Conservation (phyloP, 768 basidiomycete genomes). For the Dendrothele bispora region DNA sequence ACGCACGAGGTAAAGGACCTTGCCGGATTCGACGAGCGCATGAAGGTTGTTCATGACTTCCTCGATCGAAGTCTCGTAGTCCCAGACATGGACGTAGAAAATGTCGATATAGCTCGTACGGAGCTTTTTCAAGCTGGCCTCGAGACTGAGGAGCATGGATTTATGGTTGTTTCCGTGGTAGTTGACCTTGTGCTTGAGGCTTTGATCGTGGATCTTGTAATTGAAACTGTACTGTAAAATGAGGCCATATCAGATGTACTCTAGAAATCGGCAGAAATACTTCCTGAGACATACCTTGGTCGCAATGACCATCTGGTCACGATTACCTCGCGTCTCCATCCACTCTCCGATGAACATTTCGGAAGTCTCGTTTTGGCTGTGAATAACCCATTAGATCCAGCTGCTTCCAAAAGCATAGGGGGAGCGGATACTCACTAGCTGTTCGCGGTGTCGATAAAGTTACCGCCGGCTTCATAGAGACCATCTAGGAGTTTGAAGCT, state of each 20-base stretch:
- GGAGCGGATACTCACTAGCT: slow-evolving; percentile 27
- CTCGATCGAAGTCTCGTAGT: slow-evolving; percentile 7
- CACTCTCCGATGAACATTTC: slow-evolving; percentile 56
- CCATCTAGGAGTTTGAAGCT: too few relatives aligned
- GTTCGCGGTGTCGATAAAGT: slow-evolving; percentile 49
- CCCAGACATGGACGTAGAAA: slow-evolving; percentile 7
- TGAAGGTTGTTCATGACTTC: slow-evolving; percentile 28
- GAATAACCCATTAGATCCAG: background rate
- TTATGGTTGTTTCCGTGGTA: slow-evolving; percentile 51
- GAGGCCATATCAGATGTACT: slow-evolving; percentile 21
- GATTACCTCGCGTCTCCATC: slow-evolving; percentile 42
- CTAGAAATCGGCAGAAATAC: background rate
- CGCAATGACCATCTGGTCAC: slow-evolving; percentile 49
- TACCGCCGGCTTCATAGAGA: too few relatives aligned
- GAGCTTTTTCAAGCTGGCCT: slow-evolving; percentile 7
- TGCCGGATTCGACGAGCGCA: slow-evolving; percentile 37
- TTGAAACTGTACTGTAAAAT: slow-evolving; percentile 27
- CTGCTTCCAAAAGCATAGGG: background rate
- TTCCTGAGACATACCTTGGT: slow-evolving; percentile 33
- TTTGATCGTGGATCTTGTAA: slow-evolving; percentile 27
- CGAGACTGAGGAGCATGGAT: slow-evolving; percentile 7
- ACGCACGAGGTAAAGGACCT: slow-evolving; percentile 38
- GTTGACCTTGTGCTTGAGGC: slow-evolving; percentile 31
- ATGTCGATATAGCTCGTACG: slow-evolving; percentile 8
- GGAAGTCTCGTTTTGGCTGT: slow-evolving; percentile 52